Evolutionary conservation across 148 eudicot species (phyloP).

Genomic region (Suaeda aralocaspica): DNA sequence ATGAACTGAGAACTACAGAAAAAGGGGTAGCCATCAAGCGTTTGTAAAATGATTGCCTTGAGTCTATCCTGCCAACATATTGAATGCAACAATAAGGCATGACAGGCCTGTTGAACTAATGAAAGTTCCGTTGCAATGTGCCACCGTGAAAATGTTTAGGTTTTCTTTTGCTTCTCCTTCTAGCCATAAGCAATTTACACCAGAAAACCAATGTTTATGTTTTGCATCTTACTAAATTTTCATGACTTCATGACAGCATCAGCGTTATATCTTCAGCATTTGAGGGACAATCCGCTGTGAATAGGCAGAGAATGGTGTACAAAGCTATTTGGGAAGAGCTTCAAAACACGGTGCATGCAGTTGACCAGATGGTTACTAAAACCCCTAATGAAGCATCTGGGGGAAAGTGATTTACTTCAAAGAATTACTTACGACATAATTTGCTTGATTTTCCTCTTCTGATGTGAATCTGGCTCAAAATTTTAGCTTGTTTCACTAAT

Average conservation of each 20-base stretch:
- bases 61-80: too few species aligned
- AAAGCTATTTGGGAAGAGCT: constrained; percentile 98
- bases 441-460: neutral
- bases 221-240: constrained; percentile 3
- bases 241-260: constrained; percentile 43
- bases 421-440: neutral
- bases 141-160: neutral
- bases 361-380: constrained; percentile 86
- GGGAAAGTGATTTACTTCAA: constrained; percentile 18
- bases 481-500: neutral
- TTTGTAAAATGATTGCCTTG: too few species aligned
- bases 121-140: too few species aligned
- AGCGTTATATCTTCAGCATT: constrained; percentile 71
- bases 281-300: constrained; percentile 81
- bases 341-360: constrained; percentile 82
- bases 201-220: neutral
- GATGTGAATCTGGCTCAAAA: neutral
- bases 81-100: too few species aligned
- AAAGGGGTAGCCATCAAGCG: too few species aligned
- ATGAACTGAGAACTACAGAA: too few species aligned
- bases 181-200: neutral
- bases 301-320: constrained; percentile 94
- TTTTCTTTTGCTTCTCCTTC: neutral
- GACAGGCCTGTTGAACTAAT: too few species aligned
- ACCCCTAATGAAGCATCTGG: constrained; percentile 59